These are phyloP conservation scores for Amaranthus tricolor DNA, from an alignment of 179 eudicot genomes.

Conservation along the genomic window DNA sequence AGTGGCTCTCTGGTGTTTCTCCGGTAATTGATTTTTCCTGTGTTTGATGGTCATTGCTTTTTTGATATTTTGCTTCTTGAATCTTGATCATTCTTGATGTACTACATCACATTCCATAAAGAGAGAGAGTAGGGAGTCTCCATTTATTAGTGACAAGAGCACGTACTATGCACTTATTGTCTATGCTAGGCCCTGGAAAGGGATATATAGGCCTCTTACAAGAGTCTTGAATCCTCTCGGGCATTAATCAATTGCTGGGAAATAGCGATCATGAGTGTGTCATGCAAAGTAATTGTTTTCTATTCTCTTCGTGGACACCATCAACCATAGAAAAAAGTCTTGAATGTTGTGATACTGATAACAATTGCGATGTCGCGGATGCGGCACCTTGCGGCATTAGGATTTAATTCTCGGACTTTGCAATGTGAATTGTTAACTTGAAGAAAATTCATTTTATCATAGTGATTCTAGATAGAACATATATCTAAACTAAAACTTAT, in stretches of 20 bases:
- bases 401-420: no score
- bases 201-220: neutral
- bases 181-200: neutral
- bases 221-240: neutral
- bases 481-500: no score
- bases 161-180: no score
- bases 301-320: neutral
- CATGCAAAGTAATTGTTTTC: neutral
- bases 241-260: neutral
- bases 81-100: neutral
- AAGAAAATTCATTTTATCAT: no score
- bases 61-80: conserved; percentile 7
- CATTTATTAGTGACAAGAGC: neutral
- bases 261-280: neutral
- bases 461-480: no score
- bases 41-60: neutral
- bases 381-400: no score
- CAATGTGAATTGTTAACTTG: no score
- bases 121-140: neutral
- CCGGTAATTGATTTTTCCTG: conserved; percentile 49
- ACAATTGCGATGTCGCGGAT: no score
- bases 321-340: no score
- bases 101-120: neutral
- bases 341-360: no score
- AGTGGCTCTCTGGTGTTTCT: conserved; percentile 94